A percentile compares a stretch with the other conserved stretches of the same genome.
Evolutionary conservation across 371 early-diverging fungal genomes (phyloP).

Genomic region (Mucor lusitanicus): DNA sequence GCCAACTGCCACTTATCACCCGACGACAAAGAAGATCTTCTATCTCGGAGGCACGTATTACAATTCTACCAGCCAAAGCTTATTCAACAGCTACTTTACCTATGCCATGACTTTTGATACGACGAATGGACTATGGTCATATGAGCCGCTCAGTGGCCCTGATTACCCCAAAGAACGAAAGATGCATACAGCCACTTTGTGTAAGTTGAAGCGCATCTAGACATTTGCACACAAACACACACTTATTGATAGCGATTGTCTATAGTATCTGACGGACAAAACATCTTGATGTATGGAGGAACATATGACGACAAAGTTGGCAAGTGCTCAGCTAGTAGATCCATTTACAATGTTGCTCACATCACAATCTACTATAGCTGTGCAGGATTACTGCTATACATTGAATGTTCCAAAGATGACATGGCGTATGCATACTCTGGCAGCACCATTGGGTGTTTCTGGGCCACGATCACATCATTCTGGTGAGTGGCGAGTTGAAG

Average conservation of each 20-base stretch:
- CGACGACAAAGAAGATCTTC: background rate
- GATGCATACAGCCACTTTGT: conserved; percentile 1
- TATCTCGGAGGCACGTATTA: conserved; percentile 5
- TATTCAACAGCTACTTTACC: background rate
- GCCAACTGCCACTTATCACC: background rate
- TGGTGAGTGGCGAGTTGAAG: background rate
- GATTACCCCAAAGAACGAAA: background rate
- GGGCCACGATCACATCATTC: conserved; percentile 1
- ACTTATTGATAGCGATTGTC: background rate
- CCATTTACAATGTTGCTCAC: background rate
- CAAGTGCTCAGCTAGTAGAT: background rate
- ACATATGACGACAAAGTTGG: background rate
- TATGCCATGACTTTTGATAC: conserved; percentile 2
- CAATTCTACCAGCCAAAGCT: background rate
- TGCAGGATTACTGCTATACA: conserved; percentile 9
- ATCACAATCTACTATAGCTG: background rate
- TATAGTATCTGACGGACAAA: conserved; percentile 1
- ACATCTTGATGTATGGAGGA: conserved; percentile 4
- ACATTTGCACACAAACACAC: no score
- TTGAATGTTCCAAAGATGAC: background rate
- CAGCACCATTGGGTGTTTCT: background rate
- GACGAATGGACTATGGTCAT: background rate
- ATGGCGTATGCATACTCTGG: background rate
- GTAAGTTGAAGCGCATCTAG: background rate
- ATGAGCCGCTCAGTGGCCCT: background rate